A percentile compares a stretch with the other conserved stretches of the same genome.
These are phyloP conservation scores for Paragyromitra xinjiangensis DNA, from an alignment of 495 filamentous ascomycete genomes.

Conservation along the genomic window DNA sequence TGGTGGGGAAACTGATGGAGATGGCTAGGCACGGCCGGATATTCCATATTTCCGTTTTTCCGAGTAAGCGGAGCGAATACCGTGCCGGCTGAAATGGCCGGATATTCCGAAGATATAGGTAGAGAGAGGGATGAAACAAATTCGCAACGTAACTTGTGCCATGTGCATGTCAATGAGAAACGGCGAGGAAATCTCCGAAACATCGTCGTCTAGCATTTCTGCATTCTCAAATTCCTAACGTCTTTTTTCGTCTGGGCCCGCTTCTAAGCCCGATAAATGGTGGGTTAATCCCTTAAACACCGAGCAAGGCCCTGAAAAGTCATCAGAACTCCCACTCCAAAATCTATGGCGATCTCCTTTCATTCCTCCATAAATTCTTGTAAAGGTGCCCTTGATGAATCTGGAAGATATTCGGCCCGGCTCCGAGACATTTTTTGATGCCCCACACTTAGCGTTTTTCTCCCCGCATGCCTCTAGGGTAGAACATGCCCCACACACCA, in stretches of 20 bases:
- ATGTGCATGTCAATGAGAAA: slow-evolving; percentile 32
- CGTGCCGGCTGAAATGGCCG: slow-evolving; percentile 14
- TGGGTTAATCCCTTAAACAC: background rate
- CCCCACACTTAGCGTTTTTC: slow-evolving; percentile 20
- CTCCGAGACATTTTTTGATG: slow-evolving; percentile 2
- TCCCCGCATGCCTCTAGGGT: background rate
- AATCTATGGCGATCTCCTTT: background rate
- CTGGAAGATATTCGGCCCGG: slow-evolving; percentile 8
- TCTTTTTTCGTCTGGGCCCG: background rate
- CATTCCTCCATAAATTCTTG: too few species aligned
- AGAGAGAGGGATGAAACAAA: slow-evolving; percentile 12
- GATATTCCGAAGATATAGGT: slow-evolving; percentile 17
- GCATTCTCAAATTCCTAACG: slow-evolving; percentile 10
- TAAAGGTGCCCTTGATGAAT: background rate
- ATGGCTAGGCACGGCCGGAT: slow-evolving; percentile 31
- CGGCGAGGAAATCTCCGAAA: slow-evolving; percentile 9
- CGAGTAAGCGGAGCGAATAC: background rate
- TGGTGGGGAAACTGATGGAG: slow-evolving; percentile 16
- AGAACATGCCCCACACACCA: slow-evolving; percentile 24
- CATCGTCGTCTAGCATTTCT: slow-evolving; percentile 6
- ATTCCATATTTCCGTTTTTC: slow-evolving; percentile 34
- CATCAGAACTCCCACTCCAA: background rate
- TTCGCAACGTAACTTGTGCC: slow-evolving; percentile 32
- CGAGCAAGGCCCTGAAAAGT: background rate
- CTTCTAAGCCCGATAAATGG: slow-evolving; percentile 6